These are phyloP conservation scores for Hypoxylon sp. DNA, from an alignment of 2,329 filamentous ascomycete genomes.

Conservation along the genomic window DNA sequence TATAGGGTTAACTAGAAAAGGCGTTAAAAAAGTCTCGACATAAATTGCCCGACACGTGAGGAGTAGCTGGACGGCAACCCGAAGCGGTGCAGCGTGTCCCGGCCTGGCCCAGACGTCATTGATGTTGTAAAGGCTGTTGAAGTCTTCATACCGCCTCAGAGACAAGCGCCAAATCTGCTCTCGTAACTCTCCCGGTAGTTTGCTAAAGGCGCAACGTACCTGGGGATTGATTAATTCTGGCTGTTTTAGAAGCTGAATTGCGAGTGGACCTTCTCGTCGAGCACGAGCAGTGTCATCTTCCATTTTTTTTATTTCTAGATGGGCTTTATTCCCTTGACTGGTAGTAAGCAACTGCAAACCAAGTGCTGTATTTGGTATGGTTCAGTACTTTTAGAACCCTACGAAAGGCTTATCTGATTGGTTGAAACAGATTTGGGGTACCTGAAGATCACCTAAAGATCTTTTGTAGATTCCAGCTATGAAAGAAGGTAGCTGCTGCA, in stretches of 20 bases:
- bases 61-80: constrained; percentile 46
- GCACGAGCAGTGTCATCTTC: too few species aligned
- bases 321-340: not conserved
- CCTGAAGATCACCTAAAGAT: too few species aligned
- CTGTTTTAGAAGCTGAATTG: constrained; percentile 23
- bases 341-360: too few species aligned
- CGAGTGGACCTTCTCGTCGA: constrained; percentile 23
- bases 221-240: constrained; percentile 39
- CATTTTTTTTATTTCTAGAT: not conserved
- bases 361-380: too few species aligned
- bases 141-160: constrained; percentile 47
- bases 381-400: too few species aligned
- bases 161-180: constrained; percentile 50
- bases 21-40: constrained; percentile 50
- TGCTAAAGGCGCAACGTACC: constrained; percentile 40
- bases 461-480: too few species aligned
- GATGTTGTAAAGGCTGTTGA: constrained; percentile 38
- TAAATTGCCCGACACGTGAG: constrained; percentile 51
- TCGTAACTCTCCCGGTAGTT: constrained; percentile 49
- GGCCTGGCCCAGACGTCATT: constrained; percentile 41
- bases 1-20: constrained; percentile 50
- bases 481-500: too few species aligned
- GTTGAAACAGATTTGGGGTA: too few species aligned
- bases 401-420: too few species aligned
- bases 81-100: constrained; percentile 48